Evolutionary conservation across 2,329 filamentous ascomycete genomes (phyloP), one percentile per base, ranked within the genome.

Genomic region (Aspergillus ruber): DNA sequence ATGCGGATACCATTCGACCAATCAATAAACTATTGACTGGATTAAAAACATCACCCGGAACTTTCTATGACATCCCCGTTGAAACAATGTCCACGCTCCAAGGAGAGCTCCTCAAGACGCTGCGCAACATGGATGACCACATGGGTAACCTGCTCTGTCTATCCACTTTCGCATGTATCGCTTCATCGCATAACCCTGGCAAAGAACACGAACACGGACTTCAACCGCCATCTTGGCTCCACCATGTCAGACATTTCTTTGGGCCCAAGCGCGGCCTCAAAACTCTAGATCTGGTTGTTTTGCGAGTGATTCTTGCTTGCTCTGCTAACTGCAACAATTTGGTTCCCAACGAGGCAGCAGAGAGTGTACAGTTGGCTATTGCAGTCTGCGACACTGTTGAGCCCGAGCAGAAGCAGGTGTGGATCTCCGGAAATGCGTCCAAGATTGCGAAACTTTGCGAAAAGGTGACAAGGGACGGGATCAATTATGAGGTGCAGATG

Each of bases 131-230:
- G 20, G 63, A 69, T 39, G 63, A 71, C 42, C 65, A 69, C 17
- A 61, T 69, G 58, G 66, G 62, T 6, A 71, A 65, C 32, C 56
- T 73, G 5, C 51, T 71, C n/a, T 71, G 67, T 36, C 59, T 72
- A n/a, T 67, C 68, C 10, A 67, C 63, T 0, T 68, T 71, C 49
- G 64, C 68, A 4, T 63, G 58, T 3, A 61, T 72, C 17, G 53
- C 61, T 42, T 59, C 58, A 5, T 50, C 57, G 7, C 49, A 51
- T 44, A 40, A 33, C 9, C 10, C 43, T 21, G 33, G 25, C 12
- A 27, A 33, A 10, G 40, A 50, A 17, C 45, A 47, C 7, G 47
- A 56, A 47, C 50, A 54, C 33, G 52, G 49, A 54, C 46, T 50
- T 36, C 46, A 58, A 17, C 10, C 32, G 13, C 59, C 56, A 32